Conservation (phyloP, 2,329 filamentous ascomycete species). For the Helotiales sp. region DNA sequence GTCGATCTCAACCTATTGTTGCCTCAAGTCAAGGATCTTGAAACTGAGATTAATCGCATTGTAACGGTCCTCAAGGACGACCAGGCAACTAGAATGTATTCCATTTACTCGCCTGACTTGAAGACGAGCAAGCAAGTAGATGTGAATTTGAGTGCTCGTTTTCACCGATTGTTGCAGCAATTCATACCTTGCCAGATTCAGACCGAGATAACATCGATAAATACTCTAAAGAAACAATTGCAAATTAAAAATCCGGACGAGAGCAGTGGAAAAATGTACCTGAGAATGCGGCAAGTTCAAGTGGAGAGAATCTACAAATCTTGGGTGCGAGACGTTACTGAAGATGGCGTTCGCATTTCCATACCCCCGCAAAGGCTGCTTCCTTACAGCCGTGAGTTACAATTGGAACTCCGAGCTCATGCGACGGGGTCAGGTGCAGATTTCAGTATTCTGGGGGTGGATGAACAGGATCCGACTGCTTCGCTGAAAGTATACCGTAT, state of each 20-base stretch:
- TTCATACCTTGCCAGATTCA: neutral
- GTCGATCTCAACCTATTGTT: neutral
- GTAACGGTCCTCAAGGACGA: neutral
- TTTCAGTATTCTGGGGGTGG: too few species aligned
- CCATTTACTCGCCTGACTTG: too few species aligned
- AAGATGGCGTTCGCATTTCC: neutral
- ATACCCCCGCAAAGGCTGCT: neutral
- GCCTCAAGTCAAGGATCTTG: neutral
- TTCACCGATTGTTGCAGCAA: neutral
- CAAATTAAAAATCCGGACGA: too few species aligned
- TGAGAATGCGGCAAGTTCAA: too few species aligned
- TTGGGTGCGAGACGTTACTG: neutral
- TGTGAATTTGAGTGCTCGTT: too few species aligned
- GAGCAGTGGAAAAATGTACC: too few species aligned
- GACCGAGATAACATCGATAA: neutral
- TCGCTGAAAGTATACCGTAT: neutral
- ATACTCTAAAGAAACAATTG: too few species aligned
- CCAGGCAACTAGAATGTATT: too few species aligned
- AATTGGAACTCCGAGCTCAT: neutral
- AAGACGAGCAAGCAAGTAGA: too few species aligned
- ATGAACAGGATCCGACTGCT: too few species aligned
- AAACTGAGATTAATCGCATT: conserved; percentile 5
- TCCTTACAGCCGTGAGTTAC: neutral
- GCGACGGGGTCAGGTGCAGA: neutral
- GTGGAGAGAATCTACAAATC: neutral